A percentile compares a stretch with the other conserved stretches of the same genome.
Evolutionary conservation across 441 rosid genomes (phyloP).

Genomic region (Raphanus hybrid): DNA sequence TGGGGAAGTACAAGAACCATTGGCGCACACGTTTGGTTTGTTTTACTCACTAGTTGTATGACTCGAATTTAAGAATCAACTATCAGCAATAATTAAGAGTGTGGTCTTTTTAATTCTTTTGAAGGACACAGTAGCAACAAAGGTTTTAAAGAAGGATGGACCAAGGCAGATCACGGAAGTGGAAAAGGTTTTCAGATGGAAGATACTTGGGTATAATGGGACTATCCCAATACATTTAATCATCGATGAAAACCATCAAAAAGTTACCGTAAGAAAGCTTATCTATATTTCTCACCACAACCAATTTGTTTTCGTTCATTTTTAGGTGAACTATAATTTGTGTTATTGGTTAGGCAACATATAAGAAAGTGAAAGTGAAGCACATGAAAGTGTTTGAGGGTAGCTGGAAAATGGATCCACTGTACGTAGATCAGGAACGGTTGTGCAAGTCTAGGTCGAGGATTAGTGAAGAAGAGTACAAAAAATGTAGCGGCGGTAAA

Average conservation of each 20-base stretch:
- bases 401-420: slow-evolving; percentile 71
- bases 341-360: slow-evolving; percentile 42
- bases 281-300: neutral
- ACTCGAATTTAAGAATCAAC: neutral
- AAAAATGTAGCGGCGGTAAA: slow-evolving; percentile 58
- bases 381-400: slow-evolving; percentile 87
- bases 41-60: neutral
- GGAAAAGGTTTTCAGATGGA: slow-evolving; percentile 76
- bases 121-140: slow-evolving; percentile 72
- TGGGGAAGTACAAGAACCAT: slow-evolving; percentile 39
- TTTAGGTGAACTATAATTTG: neutral
- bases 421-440: slow-evolving; percentile 60
- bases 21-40: slow-evolving; percentile 27
- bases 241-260: slow-evolving; percentile 71
- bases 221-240: slow-evolving; percentile 67
- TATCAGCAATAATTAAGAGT: neutral
- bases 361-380: slow-evolving; percentile 67
- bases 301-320: neutral
- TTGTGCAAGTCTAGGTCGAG: slow-evolving; percentile 63
- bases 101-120: neutral
- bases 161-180: slow-evolving; percentile 68
- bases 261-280: slow-evolving; percentile 51
- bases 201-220: slow-evolving; percentile 79
- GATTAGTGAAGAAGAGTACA: slow-evolving; percentile 63
- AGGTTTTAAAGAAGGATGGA: slow-evolving; percentile 71